These are phyloP conservation scores for Zarea fungicola DNA, from an alignment of 2,329 filamentous ascomycete species.

Conservation along the genomic window DNA sequence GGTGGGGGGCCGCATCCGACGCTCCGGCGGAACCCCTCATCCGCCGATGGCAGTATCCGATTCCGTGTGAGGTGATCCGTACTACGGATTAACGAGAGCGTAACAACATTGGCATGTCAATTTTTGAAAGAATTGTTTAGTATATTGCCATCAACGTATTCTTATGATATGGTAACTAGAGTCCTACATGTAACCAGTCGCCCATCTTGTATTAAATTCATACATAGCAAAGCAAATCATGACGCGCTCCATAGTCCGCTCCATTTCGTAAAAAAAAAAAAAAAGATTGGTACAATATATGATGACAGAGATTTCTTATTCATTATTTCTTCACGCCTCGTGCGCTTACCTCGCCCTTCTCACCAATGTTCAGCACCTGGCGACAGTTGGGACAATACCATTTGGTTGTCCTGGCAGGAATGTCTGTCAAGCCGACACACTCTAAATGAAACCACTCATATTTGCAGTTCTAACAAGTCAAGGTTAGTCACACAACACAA, in stretches of 20 bases:
- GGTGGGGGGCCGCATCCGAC: constrained; percentile 8
- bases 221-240: not conserved
- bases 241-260: not conserved
- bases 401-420: constrained; percentile 68
- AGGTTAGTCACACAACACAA: constrained; percentile 16
- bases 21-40: not conserved
- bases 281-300: not conserved
- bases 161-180: not conserved
- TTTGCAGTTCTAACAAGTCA: constrained; percentile 57
- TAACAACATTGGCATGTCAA: too few species aligned
- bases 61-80: too few species aligned
- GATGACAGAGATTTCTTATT: too few species aligned
- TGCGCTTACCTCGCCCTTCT: constrained; percentile 59
- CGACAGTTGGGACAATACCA: constrained; percentile 82
- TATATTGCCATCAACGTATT: not conserved
- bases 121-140: not conserved
- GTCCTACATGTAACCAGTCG: not conserved
- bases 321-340: constrained; percentile 45
- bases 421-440: constrained; percentile 64
- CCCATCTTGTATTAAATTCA: not conserved
- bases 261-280: not conserved
- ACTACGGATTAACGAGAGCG: too few species aligned
- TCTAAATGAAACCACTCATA: constrained; percentile 82
- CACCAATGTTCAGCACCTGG: constrained; percentile 55
- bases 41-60: constrained; percentile 3